Evolutionary conservation across 441 rosid genomes (phyloP).

Genomic region (Pelargonium exstipulatum): DNA sequence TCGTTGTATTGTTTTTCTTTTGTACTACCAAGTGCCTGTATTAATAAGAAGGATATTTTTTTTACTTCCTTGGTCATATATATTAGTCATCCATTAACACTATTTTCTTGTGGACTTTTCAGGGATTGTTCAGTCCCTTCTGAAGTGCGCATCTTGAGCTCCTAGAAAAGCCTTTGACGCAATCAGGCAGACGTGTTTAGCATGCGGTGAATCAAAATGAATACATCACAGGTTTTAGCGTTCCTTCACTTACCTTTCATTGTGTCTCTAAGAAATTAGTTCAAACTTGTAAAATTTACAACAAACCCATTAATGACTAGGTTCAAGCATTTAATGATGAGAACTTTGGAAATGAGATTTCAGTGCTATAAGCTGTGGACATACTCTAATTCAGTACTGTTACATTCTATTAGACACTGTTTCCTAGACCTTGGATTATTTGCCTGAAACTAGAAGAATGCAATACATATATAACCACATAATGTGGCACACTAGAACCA

Average conservation of each 20-base stretch:
- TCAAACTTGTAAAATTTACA: neutral
- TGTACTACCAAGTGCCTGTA: neutral
- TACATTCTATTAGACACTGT: neutral
- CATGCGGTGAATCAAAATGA: slow-evolving; percentile 7
- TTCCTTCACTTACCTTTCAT: neutral
- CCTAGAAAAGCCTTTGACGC: neutral
- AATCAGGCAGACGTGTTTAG: neutral
- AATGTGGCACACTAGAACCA: neutral
- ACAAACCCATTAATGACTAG: neutral
- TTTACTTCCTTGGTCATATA: neutral
- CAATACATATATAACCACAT: neutral
- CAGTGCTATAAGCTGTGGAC: neutral
- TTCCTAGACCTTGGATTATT: neutral
- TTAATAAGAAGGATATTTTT: too few species aligned
- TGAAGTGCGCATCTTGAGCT: neutral
- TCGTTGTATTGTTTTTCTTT: too few species aligned
- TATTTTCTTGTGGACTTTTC: neutral
- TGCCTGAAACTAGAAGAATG: neutral
- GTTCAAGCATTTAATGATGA: neutral
- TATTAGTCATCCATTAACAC: neutral
- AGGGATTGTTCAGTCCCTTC: neutral
- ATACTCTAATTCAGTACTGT: neutral
- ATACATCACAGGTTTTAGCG: neutral
- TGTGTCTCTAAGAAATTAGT: neutral
- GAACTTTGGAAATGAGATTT: too few species aligned